Base-by-base conservation (phyloP, 257 asterid genomes). In the Vinca minor region DNA sequence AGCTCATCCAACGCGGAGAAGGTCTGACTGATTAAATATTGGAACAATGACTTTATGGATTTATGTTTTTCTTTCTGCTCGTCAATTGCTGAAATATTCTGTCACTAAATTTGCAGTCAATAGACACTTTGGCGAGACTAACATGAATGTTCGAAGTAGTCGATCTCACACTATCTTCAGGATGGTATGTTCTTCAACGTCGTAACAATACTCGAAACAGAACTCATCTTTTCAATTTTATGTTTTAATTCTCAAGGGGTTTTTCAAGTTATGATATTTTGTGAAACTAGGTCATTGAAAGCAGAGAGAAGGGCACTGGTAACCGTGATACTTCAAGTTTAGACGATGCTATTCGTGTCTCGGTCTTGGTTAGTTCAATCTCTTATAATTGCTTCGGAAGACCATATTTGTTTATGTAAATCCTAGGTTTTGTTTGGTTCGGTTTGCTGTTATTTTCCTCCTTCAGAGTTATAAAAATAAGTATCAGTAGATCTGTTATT, bases 71-170 rank as follows among this genome's bases (percentile, higher is more conserved):
- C 20, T n/a, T 35, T 29, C 59, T 29, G 13, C 61, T 45, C 4
- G 36, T 62, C 52, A 54, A 26, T 42, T 59, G 48, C 65, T 54
- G 34, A 46, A 61, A 45, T 41, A 48, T 64, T 62, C 74, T 50
- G 44, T 5, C 34, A 38, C 29, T 4, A 3, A 75, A 69, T 53
- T 64, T 59, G 84, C 95, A 89, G 99, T 78, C 60, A 87, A 87
- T 76, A 84, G 97, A 82, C 99, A 93, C 73, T 93, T 93, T 75
- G 99, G 99, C 64, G 96, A 89, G 59, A 93, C 99, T 34, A 93
- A 87, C 82, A 89, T 93, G 99, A 93, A 93, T 79, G 94, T 88
- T 59, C 87, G 94, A 63, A 93, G 99, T 78, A 87, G 97, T 68
- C 78, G 99, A 80, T 93, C 97, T 42, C 99, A 93, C 80, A 85